Evolutionary conservation across 441 rosid species (phyloP), one percentile per base, ranked within the genome.

Genomic region (Adansonia gregorii): DNA sequence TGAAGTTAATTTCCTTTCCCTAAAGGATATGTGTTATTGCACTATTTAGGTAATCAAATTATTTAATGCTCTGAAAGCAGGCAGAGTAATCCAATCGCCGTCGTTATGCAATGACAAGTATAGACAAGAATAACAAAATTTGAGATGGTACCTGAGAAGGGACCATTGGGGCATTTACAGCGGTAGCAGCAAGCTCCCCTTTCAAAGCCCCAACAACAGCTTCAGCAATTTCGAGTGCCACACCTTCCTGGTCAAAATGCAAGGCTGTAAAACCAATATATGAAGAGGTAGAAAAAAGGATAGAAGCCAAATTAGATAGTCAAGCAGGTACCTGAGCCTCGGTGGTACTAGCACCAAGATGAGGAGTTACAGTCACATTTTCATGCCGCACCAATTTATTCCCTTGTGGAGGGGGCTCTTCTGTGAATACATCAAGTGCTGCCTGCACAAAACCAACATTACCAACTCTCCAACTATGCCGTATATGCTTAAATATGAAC

Each of bases 121-220:
- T 45, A 45, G 22, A 54, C 64, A 78, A 45, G 22, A 71, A 71
- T 3, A 60, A 31, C 39, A 5, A 11, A 17, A 20, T 56, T 39
- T 48, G 61, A 11, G 41, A 71, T 59, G 39, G 4, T 82, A 85
- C 88, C 88, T 83, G 87, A 27, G 89, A 82, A 74, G 93, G 85
- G 80, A 92, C 89, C 97, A 88, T 86, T 61, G 92, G 91, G 67
- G 92, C 89, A 86, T 88, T 88, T 35, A 89, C 92, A 0, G 92
- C 89, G 0, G 91, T 90, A 27, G 89, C 89, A 74, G 92, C 87
- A 70, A 87, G 93, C 76, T 86, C 88, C 66, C 92, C 89, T 77
- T 77, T 82, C 81, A 89, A 82, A 71, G 92, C 91, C 76, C 91
- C 88, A 76, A 85, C 80, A 74, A 86, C 92, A 45, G 92, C 97